These are phyloP conservation scores for Trametes hirsuta DNA, from an alignment of 1,284 basidiomycete genomes.

Conservation along the genomic window DNA sequence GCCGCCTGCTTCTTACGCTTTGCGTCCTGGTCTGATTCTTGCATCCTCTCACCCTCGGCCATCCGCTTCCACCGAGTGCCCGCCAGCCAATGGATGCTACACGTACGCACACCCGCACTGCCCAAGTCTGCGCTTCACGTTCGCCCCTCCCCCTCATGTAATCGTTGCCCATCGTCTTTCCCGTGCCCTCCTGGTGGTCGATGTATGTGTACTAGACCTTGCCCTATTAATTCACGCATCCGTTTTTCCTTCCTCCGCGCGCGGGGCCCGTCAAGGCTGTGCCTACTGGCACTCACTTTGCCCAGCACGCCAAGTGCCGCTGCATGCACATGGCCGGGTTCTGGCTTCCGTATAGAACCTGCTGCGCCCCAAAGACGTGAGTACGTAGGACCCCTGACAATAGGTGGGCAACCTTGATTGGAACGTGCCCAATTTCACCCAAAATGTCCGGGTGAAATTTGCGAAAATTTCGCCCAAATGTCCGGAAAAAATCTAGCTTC, in stretches of 20 bases:
- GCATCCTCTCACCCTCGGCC: not conserved
- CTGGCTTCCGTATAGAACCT: no score
- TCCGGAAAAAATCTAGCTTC: no score
- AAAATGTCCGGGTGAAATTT: no score
- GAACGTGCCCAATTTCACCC: no score
- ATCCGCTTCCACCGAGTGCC: not conserved
- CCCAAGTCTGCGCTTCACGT: not conserved
- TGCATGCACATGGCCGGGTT: no score
- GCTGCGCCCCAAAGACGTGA: no score
- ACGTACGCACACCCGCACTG: not conserved
- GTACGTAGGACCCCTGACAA: no score
- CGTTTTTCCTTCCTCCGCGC: not conserved
- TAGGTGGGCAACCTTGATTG: no score
- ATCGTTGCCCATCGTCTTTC: constrained; percentile 16
- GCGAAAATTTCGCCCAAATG: no score
- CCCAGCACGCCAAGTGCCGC: no score
- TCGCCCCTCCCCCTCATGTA: constrained; percentile 3
- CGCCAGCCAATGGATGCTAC: constrained; percentile 5
- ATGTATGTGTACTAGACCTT: constrained; percentile 21
- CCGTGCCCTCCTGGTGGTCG: constrained; percentile 14
- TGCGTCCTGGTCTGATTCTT: not conserved
- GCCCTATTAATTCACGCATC: constrained; percentile 16
- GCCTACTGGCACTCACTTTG: no score
- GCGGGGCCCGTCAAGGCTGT: no score
- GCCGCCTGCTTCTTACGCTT: not conserved